Percentiles rank a stretch among this genome's conserved stretches.
These are phyloP conservation scores for Nectriaceae sp. DNA, from an alignment of 2,329 filamentous ascomycete genomes.

Conservation along the genomic window DNA sequence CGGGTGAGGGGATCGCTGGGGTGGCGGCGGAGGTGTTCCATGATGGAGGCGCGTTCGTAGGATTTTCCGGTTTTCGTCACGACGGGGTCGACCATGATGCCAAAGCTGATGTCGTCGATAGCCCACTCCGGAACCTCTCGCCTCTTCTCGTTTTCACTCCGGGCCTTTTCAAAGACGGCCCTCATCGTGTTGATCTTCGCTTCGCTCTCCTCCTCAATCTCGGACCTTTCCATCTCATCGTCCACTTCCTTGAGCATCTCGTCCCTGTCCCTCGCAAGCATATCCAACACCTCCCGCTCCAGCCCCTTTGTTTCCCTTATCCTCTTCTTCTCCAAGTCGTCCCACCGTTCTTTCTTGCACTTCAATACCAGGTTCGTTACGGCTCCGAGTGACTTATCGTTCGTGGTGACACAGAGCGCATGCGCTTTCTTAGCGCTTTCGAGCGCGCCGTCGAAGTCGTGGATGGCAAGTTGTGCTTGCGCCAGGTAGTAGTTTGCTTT, in stretches of 20 bases:
- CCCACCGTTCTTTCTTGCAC: constrained; percentile 87
- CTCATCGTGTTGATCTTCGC: constrained; percentile 47
- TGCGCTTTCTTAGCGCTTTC: constrained; percentile 73
- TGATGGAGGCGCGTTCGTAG: constrained; percentile 83
- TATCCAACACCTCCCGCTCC: constrained; percentile 58
- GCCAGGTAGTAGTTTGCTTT: constrained; percentile 85
- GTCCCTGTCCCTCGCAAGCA: constrained; percentile 52
- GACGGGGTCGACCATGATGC: constrained; percentile 72
- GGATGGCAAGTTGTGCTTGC: constrained; percentile 76
- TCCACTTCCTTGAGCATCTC: constrained; percentile 41
- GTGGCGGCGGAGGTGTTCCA: constrained; percentile 79
- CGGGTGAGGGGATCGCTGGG: constrained; percentile 82
- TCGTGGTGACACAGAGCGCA: constrained; percentile 61
- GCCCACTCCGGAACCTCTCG: constrained; percentile 73
- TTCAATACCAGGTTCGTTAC: constrained; percentile 74
- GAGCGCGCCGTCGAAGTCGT: constrained; percentile 68
- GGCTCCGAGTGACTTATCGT: constrained; percentile 67
- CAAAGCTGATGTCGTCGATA: constrained; percentile 75
- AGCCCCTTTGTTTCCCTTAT: constrained; percentile 57
- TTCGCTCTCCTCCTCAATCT: constrained; percentile 50
- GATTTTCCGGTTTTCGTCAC: constrained; percentile 82
- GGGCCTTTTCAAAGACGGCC: constrained; percentile 54
- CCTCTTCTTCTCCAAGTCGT: constrained; percentile 66
- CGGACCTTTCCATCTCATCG: constrained; percentile 48
- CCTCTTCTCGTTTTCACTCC: constrained; percentile 44